Evolutionary conservation across 495 filamentous ascomycete species (phyloP).

Genomic region (Lasiosphaeria miniovina): DNA sequence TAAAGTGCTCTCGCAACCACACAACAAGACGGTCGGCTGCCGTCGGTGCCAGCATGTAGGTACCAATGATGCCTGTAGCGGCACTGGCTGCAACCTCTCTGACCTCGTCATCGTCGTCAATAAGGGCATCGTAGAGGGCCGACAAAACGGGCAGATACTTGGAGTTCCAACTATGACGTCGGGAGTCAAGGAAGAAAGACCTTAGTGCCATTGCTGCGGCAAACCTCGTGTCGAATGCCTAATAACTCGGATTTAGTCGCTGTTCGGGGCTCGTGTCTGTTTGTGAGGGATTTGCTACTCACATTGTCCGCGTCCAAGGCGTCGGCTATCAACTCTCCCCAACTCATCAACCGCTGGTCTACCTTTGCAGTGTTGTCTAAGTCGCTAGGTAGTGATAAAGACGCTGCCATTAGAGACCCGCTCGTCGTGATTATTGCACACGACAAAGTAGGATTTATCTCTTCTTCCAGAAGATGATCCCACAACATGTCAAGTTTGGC

Average conservation of each 20-base stretch:
- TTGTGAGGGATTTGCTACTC: conserved; percentile 15
- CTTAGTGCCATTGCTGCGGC: conserved; percentile 48
- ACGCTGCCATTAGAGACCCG: conserved; percentile 39
- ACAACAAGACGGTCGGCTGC: conserved; percentile 36
- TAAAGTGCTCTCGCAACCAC: conserved; percentile 33
- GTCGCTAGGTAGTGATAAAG: conserved; percentile 11
- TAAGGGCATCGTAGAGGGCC: conserved; percentile 56
- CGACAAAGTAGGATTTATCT: conserved; percentile 42
- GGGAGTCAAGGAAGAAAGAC: conserved; percentile 28
- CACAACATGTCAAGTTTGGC: conserved; percentile 29
- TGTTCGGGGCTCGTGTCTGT: neutral
- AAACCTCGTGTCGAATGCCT: conserved; percentile 66
- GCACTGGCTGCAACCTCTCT: conserved; percentile 59
- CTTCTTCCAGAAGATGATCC: conserved; percentile 28
- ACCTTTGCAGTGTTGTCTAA: conserved; percentile 9
- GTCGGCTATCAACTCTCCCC: conserved; percentile 44
- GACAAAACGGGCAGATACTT: conserved; percentile 45
- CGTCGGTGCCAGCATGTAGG: conserved; percentile 37
- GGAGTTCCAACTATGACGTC: neutral
- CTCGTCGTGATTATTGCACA: conserved; percentile 44
- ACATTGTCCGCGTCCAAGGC: conserved; percentile 44
- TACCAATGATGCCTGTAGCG: conserved; percentile 37
- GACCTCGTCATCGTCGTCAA: conserved; percentile 90
- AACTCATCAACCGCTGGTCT: conserved; percentile 30
- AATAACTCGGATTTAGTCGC: neutral